These are phyloP conservation scores for Exophiala bonariae DNA, from an alignment of 2,329 filamentous ascomycete species.

Conservation along the genomic window DNA sequence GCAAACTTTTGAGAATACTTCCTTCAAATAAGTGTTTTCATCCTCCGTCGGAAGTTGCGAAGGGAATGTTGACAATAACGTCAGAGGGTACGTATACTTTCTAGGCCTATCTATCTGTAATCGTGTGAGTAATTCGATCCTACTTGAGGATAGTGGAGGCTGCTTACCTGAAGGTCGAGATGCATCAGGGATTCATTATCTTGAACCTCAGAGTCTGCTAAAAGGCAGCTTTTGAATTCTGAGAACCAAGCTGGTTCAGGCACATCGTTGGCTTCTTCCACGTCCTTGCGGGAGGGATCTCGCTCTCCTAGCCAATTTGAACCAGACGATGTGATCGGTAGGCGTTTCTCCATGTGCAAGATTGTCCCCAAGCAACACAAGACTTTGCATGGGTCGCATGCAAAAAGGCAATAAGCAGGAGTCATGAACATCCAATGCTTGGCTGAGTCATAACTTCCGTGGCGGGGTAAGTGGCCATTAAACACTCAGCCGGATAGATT, in stretches of 20 bases:
- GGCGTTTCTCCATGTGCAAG: no score
- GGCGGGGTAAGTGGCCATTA: no score
- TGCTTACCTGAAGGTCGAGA: no score
- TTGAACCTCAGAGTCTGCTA: background rate
- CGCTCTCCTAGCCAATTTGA: background rate
- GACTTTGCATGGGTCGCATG: no score
- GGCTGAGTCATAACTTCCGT: no score
- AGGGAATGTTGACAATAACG: slow-evolving; percentile 4
- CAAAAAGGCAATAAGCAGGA: no score
- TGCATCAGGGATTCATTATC: background rate
- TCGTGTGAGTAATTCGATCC: no score
- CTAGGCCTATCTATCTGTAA: background rate
- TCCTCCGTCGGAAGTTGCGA: background rate
- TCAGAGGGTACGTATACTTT: slow-evolving; percentile 7
- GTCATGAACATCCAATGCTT: no score
- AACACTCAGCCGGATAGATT: no score
- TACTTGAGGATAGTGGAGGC: no score
- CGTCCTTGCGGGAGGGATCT: background rate
- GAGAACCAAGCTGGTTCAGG: background rate
- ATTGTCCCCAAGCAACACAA: no score
- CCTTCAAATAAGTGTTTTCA: background rate
- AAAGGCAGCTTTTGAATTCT: background rate
- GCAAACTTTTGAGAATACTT: background rate
- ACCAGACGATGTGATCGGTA: no score
- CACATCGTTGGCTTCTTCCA: background rate